A percentile compares a stretch with the other conserved stretches of the same genome.
Conservation (phyloP, 1,139 yeast genomes). For the Meyerozyma elateridarum region DNA sequence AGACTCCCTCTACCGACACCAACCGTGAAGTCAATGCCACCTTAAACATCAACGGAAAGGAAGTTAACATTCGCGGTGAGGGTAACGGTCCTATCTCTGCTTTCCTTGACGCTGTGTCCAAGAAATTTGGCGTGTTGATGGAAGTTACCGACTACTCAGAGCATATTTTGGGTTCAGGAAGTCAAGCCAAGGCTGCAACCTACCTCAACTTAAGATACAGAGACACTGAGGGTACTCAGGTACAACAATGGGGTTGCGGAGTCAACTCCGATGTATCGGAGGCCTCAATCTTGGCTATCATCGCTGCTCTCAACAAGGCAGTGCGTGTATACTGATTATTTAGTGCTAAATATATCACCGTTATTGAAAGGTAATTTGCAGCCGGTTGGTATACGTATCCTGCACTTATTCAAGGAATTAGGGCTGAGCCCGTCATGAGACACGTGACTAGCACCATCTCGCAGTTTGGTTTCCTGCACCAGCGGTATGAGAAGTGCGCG, state of each 20-base stretch:
- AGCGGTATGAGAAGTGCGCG: constrained; percentile 2
- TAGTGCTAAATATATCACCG: neutral
- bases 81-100: constrained; percentile 50
- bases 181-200: constrained; percentile 44
- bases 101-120: constrained; percentile 38
- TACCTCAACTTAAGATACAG: constrained; percentile 38
- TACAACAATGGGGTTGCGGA: constrained; percentile 43
- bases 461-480: no score
- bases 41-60: constrained; percentile 17
- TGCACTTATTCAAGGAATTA: neutral
- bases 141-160: constrained; percentile 43
- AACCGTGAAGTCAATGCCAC: constrained; percentile 32
- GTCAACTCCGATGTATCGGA: constrained; percentile 42
- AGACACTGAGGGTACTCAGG: constrained; percentile 22
- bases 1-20: constrained; percentile 13
- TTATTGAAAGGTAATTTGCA: neutral
- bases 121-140: constrained; percentile 27
- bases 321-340: constrained; percentile 5
- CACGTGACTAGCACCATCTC: no score
- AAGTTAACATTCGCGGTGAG: constrained; percentile 26
- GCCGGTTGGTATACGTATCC: neutral
- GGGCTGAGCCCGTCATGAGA: constrained; percentile 4
- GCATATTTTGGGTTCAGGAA: constrained; percentile 41
- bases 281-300: constrained; percentile 46
- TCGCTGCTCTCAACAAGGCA: constrained; percentile 33